Conservation (phyloP, 2,329 filamentous ascomycete genomes). For the Diaporthe citri region DNA sequence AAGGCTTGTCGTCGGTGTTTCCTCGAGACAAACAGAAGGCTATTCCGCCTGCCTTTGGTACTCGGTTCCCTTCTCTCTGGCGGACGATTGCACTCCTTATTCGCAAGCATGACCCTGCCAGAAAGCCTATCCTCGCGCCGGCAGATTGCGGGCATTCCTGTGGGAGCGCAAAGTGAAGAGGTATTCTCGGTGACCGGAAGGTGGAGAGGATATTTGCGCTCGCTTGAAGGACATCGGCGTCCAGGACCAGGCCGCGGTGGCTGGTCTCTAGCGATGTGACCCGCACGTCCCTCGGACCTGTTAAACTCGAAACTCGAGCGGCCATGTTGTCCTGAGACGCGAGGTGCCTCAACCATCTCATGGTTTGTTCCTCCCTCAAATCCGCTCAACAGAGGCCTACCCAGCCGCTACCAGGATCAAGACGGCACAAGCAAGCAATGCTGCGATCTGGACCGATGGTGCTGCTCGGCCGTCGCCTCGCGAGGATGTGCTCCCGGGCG, state of each 20-base stretch:
- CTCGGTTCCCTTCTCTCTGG: not conserved
- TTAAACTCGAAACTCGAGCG: not conserved
- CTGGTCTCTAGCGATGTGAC: not conserved
- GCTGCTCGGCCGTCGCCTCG: not conserved
- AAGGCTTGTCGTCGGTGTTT: not conserved
- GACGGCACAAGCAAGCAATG: not conserved
- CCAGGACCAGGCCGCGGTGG: not conserved
- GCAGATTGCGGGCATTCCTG: no score
- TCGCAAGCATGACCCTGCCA: not conserved
- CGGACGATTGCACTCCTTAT: not conserved
- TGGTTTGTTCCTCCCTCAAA: not conserved
- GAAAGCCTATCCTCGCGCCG: not conserved
- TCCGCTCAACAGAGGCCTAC: not conserved
- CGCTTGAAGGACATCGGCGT: no score
- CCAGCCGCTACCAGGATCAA: not conserved
- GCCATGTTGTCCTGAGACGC: not conserved
- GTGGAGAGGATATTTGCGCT: not conserved
- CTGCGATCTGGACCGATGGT: not conserved
- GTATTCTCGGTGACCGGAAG: not conserved
- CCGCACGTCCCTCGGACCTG: no score
- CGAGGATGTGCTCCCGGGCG: not conserved
- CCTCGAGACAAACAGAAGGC: not conserved
- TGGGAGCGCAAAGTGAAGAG: not conserved
- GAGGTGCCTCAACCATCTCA: not conserved
- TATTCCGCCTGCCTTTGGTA: not conserved